Conservation (phyloP, 2,329 filamentous ascomycete genomes). For the Venturia pyrina region DNA sequence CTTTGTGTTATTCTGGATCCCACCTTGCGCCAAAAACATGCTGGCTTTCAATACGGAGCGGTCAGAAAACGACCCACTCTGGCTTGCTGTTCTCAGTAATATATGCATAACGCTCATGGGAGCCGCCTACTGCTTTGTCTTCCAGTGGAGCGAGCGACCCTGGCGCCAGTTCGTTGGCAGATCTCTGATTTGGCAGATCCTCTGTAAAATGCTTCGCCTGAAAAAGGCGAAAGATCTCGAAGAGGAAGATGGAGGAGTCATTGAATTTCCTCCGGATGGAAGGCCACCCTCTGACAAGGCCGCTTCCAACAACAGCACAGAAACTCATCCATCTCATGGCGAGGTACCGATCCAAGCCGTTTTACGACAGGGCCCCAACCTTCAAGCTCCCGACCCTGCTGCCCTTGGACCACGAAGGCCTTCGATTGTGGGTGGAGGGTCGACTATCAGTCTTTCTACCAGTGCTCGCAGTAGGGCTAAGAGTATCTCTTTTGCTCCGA, state of each 20-base stretch:
- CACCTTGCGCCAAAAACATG: slow-evolving; percentile 59
- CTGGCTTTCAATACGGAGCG: slow-evolving; percentile 46
- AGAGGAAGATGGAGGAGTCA: slow-evolving; percentile 16
- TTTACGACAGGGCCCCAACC: background rate
- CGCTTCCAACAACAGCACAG: background rate
- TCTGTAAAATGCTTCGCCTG: background rate
- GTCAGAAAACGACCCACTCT: slow-evolving; percentile 44
- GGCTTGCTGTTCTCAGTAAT: slow-evolving; percentile 44
- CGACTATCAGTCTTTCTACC: slow-evolving; percentile 4
- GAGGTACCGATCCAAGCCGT: background rate
- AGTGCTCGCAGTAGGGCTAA: slow-evolving; percentile 11
- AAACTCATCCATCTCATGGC: background rate
- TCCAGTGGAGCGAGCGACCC: slow-evolving; percentile 59
- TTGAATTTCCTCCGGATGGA: background rate
- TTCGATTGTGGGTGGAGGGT: background rate
- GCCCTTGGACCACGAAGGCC: background rate
- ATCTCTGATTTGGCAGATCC: slow-evolving; percentile 22
- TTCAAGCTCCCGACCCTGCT: background rate
- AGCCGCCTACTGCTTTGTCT: slow-evolving; percentile 57
- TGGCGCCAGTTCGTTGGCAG: slow-evolving; percentile 49
- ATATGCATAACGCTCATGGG: slow-evolving; percentile 56
- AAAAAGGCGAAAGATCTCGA: slow-evolving; percentile 23
- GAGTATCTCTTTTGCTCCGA: background rate
- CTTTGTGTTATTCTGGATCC: slow-evolving; percentile 62
- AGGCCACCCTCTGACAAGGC: background rate